Evolutionary conservation across 805 yeast genomes (phyloP), one percentile per base, ranked within the genome.

Genomic region (Candida gorgasii): DNA sequence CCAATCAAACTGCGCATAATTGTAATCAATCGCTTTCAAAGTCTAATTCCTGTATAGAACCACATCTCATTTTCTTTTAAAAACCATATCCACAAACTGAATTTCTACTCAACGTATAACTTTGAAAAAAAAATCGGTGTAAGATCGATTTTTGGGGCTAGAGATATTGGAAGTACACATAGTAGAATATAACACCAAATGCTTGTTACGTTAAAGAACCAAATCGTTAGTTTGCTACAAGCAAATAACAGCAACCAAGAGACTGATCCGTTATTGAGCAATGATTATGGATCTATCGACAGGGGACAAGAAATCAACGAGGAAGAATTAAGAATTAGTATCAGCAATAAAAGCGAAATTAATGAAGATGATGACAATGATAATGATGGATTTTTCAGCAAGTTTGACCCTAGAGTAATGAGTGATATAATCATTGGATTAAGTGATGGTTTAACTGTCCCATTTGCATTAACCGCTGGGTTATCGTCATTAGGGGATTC

Each of bases 391-490:
- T 54, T 80, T 27, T 71, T 82, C 47, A 75, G 73, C 28, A 76
- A 69, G 35, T 73, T 86, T 40, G 93, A 86, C 59, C 99, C 99
- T 8, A 80, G 99, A 61, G 90, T 90, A 18, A 87, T 92, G 84
- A 83, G 93, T 35, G 98, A 92, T 62, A 75, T 87, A 43, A 89
- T 92, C 52, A 92, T 92, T 58, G 99, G 99, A 4, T 77, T 92
- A 39, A 83, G 93, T 26, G 99, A 92, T 62, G 99, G 99, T 4
- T 76, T 92, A 51, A 92, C 98, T 0, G 99, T 92, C 30, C 99
- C 99, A n/a, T 92, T 92, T 73, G 99, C 99, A 1, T 76, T 93
- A 53, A 93, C 98, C 1, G 98, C 99, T 0, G 99, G 98, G 37
- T 75, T 92, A 43, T 85, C 96, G 1, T 84, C 95, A 1, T 75